These are phyloP conservation scores for Ogataea parapolymorpha DNA, from an alignment of 805 yeast species.

Conservation along the genomic window DNA sequence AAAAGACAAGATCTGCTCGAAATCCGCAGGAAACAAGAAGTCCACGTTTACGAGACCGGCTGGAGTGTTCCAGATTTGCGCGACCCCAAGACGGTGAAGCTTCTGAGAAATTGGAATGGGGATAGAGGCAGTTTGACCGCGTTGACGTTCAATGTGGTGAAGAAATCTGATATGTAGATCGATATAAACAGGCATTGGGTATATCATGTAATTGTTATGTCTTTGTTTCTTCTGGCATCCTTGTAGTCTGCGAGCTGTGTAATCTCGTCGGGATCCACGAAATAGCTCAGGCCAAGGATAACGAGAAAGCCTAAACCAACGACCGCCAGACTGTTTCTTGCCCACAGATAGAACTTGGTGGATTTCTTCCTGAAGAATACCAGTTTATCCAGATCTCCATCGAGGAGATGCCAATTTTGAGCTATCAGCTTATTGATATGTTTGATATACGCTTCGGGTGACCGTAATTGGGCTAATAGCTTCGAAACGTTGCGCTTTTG, in stretches of 20 bases:
- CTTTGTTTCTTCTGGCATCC: slow-evolving; percentile 1
- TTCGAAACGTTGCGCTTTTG: slow-evolving; percentile 13
- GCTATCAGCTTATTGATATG: slow-evolving; percentile 41
- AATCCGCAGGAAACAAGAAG: slow-evolving; percentile 57
- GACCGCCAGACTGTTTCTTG: slow-evolving; percentile 28
- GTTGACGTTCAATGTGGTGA: slow-evolving; percentile 46
- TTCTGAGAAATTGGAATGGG: slow-evolving; percentile 75
- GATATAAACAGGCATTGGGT: background rate
- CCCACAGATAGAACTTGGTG: slow-evolving; percentile 7
- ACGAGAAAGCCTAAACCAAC: slow-evolving; percentile 29
- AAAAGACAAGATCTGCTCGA: slow-evolving; percentile 67
- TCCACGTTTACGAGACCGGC: slow-evolving; percentile 64
- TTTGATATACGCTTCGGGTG: slow-evolving; percentile 35
- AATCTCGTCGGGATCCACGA: slow-evolving; percentile 21
- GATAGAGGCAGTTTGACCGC: slow-evolving; percentile 72
- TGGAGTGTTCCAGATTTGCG: slow-evolving; percentile 68
- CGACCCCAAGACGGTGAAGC: slow-evolving; percentile 53
- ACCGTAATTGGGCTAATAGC: slow-evolving; percentile 32
- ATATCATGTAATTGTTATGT: background rate
- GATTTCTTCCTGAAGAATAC: slow-evolving; percentile 37
- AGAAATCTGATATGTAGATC: slow-evolving; percentile 20
- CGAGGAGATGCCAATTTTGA: slow-evolving; percentile 53
- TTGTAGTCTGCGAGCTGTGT: slow-evolving; percentile 7
- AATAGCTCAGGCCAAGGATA: slow-evolving; percentile 28
- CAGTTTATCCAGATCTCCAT: slow-evolving; percentile 41